Conservation (phyloP, 257 asterid genomes). For the Solanum sitiens region DNA sequence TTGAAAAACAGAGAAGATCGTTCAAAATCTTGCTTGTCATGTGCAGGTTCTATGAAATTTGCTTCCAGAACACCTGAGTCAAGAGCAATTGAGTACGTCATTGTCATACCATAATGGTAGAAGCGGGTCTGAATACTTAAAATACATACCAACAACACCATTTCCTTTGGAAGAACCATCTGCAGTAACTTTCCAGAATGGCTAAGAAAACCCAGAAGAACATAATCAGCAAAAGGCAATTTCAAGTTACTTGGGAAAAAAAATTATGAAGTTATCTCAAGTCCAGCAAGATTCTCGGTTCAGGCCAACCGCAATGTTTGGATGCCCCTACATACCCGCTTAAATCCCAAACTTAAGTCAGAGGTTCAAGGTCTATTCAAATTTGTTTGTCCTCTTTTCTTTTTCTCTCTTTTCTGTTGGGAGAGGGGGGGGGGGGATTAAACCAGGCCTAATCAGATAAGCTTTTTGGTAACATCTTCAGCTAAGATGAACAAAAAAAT, state of each 20-base stretch:
- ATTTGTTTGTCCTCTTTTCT: background rate
- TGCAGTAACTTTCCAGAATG: slow-evolving; percentile 84
- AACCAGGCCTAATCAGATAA: background rate
- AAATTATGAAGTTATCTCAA: background rate
- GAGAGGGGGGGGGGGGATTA: background rate
- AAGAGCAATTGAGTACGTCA: slow-evolving; percentile 2
- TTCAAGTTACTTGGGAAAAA: background rate
- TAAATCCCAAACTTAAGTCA: background rate
- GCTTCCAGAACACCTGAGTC: slow-evolving; percentile 84
- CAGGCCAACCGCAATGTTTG: background rate
- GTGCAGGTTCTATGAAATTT: slow-evolving; percentile 93
- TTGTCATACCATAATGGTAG: background rate
- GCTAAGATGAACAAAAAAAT: background rate
- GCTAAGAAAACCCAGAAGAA: slow-evolving; percentile 38
- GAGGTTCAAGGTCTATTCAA: background rate
- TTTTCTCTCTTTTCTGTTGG: background rate
- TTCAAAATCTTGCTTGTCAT: slow-evolving; percentile 97
- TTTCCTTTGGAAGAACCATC: slow-evolving; percentile 74
- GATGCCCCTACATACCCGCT: background rate
- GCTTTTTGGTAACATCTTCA: background rate
- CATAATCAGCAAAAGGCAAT: background rate
- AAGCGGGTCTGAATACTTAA: background rate
- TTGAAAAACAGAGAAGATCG: slow-evolving; percentile 54
- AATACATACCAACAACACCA: slow-evolving; percentile 74
- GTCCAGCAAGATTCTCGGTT: background rate